Evolutionary conservation across 768 basidiomycete species (phyloP).

Genomic region (Lactarius evosmus): DNA sequence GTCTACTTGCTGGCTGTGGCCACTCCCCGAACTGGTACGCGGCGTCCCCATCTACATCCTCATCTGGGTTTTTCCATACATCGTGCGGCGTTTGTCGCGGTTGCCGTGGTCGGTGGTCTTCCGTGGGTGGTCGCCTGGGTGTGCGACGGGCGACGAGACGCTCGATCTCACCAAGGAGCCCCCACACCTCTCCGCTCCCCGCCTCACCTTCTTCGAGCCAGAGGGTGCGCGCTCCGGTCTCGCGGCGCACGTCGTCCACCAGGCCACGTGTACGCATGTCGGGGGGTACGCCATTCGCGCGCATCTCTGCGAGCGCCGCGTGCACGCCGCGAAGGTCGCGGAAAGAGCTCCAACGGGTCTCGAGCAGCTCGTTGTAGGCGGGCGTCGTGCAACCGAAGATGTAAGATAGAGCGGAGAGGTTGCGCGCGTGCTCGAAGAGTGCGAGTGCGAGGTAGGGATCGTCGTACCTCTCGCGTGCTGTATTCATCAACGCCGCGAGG

Average conservation of each 20-base stretch:
- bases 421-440: slow-evolving; percentile 77
- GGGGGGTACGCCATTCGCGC: slow-evolving; percentile 66
- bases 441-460: slow-evolving; percentile 81
- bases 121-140: not conserved
- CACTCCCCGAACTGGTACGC: slow-evolving; percentile 23
- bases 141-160: slow-evolving; percentile 33
- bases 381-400: slow-evolving; percentile 86
- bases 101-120: not conserved
- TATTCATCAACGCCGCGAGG: slow-evolving; percentile 71
- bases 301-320: slow-evolving; percentile 77
- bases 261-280: slow-evolving; percentile 58
- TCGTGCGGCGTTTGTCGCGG: not conserved
- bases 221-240: slow-evolving; percentile 54
- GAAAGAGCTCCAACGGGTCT: slow-evolving; percentile 81
- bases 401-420: slow-evolving; percentile 73
- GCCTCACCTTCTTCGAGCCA: slow-evolving; percentile 49
- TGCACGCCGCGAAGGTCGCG: slow-evolving; percentile 76
- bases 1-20: slow-evolving; percentile 5
- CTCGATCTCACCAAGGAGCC: slow-evolving; percentile 52
- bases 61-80: slow-evolving; percentile 22
- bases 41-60: slow-evolving; percentile 1
- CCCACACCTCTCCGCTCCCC: slow-evolving; percentile 50
- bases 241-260: slow-evolving; percentile 59
- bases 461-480: slow-evolving; percentile 71
- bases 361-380: slow-evolving; percentile 85